Percentiles rank a stretch among this genome's conserved stretches.
Evolutionary conservation across 169 alveolate species (phyloP).

Genomic region (Cryptosporidium meleagridis): DNA sequence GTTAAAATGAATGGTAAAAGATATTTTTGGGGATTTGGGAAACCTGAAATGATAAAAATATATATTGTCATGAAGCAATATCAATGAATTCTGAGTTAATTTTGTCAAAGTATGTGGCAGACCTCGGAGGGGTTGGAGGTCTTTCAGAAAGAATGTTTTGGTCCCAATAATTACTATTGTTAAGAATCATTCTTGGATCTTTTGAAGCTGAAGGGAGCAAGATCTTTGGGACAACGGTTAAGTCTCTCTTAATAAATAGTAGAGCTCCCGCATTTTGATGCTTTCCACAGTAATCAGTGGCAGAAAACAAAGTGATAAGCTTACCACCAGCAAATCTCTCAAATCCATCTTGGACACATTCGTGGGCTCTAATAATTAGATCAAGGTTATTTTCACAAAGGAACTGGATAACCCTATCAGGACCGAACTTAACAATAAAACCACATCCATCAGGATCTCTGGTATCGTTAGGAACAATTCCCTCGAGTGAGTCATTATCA

Average conservation of each 20-base stretch:
- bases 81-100: conserved; percentile 40
- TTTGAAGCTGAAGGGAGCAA: conserved; percentile 93
- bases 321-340: conserved; percentile 99
- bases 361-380: conserved; percentile 97
- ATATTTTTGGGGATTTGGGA: no score
- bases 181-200: conserved; percentile 10
- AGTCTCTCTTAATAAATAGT: conserved; percentile 94
- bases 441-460: conserved; percentile 99
- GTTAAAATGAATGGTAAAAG: no score
- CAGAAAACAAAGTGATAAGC: conserved; percentile 97
- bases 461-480: conserved; percentile 96
- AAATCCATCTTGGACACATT: conserved; percentile 99
- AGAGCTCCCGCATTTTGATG: conserved; percentile 97
- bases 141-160: conserved; percentile 58
- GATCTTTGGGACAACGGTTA: conserved; percentile 97
- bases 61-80: neutral
- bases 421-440: conserved; percentile 98
- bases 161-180: conserved; percentile 36
- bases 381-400: conserved; percentile 85
- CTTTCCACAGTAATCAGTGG: conserved; percentile 99
- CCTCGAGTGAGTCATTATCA: conserved; percentile 97
- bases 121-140: conserved; percentile 74
- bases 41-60: neutral
- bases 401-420: conserved; percentile 88
- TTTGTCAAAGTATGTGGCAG: conserved; percentile 60